Conservation (phyloP, 208 protist genomes). For the Acanthamoeba quina region DNA sequence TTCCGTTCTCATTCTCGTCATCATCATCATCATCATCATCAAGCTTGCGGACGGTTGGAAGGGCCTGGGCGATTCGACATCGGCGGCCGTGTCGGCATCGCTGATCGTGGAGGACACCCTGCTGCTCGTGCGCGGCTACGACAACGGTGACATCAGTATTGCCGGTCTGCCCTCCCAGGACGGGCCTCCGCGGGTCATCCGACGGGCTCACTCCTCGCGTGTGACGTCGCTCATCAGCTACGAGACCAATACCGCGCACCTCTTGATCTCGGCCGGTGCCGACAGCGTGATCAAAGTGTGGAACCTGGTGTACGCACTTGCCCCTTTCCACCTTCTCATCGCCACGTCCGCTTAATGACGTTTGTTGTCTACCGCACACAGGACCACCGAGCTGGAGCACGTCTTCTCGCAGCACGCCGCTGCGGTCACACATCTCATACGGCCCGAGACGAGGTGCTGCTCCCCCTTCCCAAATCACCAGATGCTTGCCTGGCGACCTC, state of each 20-base stretch:
- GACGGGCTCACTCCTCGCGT: background rate
- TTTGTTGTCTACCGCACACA: background rate
- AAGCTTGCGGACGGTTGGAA: slow-evolving; percentile 18
- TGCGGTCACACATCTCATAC: slow-evolving; percentile 61
- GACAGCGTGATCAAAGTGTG: slow-evolving; percentile 66
- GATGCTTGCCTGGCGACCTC: too few relatives aligned
- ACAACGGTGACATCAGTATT: slow-evolving; percentile 60
- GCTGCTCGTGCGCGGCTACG: slow-evolving; percentile 40
- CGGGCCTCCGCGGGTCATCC: background rate
- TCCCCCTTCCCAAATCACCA: too few relatives aligned
- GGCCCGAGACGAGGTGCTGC: background rate
- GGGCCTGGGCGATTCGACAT: background rate
- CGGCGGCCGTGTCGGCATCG: background rate
- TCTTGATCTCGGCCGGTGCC: slow-evolving; percentile 18
- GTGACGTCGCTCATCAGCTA: slow-evolving; percentile 52
- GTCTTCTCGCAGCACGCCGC: slow-evolving; percentile 40
- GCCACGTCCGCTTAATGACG: background rate
- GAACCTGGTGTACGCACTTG: slow-evolving; percentile 65
- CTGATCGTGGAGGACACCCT: slow-evolving; percentile 35
- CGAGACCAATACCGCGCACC: background rate
- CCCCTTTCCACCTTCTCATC: background rate
- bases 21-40: background rate
- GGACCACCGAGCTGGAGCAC: background rate
- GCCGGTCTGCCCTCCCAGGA: slow-evolving; percentile 21
- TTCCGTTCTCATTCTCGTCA: background rate